Evolutionary conservation across 2,329 filamentous ascomycete species (phyloP), one percentile per base, ranked within the genome.

Genomic region (Penicillium brevicompactum): DNA sequence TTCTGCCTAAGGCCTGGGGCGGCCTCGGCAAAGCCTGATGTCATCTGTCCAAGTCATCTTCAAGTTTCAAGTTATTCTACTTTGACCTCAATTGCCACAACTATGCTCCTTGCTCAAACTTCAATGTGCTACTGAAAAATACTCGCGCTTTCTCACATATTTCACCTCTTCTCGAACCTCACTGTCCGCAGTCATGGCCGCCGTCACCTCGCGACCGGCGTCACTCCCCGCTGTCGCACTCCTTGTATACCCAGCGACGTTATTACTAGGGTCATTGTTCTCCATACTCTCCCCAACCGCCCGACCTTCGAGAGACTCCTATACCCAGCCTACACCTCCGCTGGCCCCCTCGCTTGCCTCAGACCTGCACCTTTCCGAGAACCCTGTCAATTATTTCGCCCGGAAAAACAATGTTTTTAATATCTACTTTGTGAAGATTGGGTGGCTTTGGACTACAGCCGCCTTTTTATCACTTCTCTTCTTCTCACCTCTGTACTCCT

Each of bases 331-430:
- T 78, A 84, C 86, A 60, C 72, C 80, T 2, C 67, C 76, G 40
- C 74, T 82, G 22, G 64, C 65, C 18, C 66, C 70, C 18, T 67
- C 70, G 21, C 61, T 70, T 51, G 65, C 66, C n/a, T 56, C 67
- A 31, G 64, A 70, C 51, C 59, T 70, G 14, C 61, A 70, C 57
- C 53, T 68, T 34, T 61, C 66, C 49, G 58, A 65, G 41, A 62
- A 53, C 45, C 67, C 73, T 1, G 69, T 74, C 51, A 79, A 79
- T 70, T 99, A 97, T 80, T 99, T 99, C 73, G 93, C 94, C 45
- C 88, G 88, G 66, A 99, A 99, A 76, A 83, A 86, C 73, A 99
- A 99, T 77, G 66, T 97, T 49, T 89, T 97, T 83, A 99, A 99
- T 71, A 75, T 89, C 45, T 84, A 92, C 67, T 99, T 97, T 70